Evolutionary conservation across 2,329 filamentous ascomycete genomes (phyloP), one percentile per base, ranked within the genome.

Genomic region (Trichoderma cornu-damae): DNA sequence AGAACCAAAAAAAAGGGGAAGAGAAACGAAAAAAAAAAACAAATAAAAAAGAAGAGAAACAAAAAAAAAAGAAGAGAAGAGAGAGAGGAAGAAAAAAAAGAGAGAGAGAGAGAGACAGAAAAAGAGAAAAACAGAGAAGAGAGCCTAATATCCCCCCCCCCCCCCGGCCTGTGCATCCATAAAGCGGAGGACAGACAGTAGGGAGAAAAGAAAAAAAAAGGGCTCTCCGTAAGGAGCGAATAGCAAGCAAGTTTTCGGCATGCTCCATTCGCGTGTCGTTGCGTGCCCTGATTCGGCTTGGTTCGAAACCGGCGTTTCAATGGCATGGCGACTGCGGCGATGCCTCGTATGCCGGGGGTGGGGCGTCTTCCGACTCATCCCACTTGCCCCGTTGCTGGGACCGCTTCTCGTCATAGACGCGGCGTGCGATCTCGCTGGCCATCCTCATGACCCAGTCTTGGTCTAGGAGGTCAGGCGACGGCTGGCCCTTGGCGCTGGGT

Each of bases 391-490:
- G 63, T 51, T 68, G 66, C 38, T 60, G 61, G 34, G 78, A 75
- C 54, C 79, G 76, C 73, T 96, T 94, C 73, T 96, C 89, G 64
- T 96, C 89, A 63, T 93, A 89, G 62, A 96, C 90, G 57, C 90
- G 87, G 50, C 86, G 79, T 34, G 91, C 90, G 65, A 97, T 93
- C 72, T 97, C 94, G 62, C 86, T 87, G 4, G 93, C 92, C 83
- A 99, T 94, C 76, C 96, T 94, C 76, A 87, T 85, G 73, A 94
- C 88, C 88, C 89, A 94, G 2, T 89, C 89, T 70, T 90, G 87
- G 69, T 91, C 88, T 24, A 90, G 76, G 48, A 90, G 89, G 26
- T 80, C 77, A 0, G 81, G 81, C 11, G 79, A 52, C 18, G 44
- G 3, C 24, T 50, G 51, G 22, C 35, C 28, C 28, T 56, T 49